phyloP scores from a whole-genome alignment of 257 asterid genomes.

The Rehmannia glutinosa region DNA sequence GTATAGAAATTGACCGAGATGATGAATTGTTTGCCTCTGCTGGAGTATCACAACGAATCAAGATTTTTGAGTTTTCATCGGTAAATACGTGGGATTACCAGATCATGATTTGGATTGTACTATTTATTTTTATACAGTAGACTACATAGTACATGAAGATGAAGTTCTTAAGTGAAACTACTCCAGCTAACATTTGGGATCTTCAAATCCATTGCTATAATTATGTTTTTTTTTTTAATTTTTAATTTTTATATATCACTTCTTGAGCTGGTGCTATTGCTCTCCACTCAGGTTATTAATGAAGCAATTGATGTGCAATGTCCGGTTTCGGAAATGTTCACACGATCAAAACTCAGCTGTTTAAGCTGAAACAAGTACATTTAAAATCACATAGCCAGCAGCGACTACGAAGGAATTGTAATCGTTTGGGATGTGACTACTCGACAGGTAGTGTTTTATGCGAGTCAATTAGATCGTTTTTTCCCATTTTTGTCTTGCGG shows the following conservation, averaged over 20 bases:
- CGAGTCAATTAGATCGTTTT: conserved; percentile 2
- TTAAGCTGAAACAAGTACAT: conserved; percentile 84
- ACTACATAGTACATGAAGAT: no score
- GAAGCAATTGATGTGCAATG: conserved; percentile 66
- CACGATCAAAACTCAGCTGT: conserved; percentile 81
- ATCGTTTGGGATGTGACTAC: conserved; percentile 93
- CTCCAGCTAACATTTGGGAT: no score
- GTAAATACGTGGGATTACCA: conserved; percentile 36
- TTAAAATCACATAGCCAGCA: conserved; percentile 75
- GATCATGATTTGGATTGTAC: background rate
- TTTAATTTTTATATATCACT: no score
- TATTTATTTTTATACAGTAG: no score
- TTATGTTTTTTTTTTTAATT: no score
- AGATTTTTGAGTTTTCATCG: conserved; percentile 62
- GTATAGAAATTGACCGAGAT: conserved; percentile 80
- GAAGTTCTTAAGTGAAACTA: no score
- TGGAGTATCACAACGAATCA: conserved; percentile 72
- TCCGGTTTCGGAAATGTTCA: conserved; percentile 77
- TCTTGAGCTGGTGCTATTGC: conserved; percentile 14
- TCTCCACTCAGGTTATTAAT: conserved; percentile 72
- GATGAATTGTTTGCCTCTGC: conserved; percentile 81
- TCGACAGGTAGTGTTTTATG: conserved; percentile 54
- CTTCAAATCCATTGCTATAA: no score
- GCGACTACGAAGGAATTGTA: conserved; percentile 89
- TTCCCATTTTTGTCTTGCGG: conserved; percentile 1